These are phyloP conservation scores for Coccomyxa sp. DNA, from an alignment of 139 green algal species.

Conservation along the genomic window DNA sequence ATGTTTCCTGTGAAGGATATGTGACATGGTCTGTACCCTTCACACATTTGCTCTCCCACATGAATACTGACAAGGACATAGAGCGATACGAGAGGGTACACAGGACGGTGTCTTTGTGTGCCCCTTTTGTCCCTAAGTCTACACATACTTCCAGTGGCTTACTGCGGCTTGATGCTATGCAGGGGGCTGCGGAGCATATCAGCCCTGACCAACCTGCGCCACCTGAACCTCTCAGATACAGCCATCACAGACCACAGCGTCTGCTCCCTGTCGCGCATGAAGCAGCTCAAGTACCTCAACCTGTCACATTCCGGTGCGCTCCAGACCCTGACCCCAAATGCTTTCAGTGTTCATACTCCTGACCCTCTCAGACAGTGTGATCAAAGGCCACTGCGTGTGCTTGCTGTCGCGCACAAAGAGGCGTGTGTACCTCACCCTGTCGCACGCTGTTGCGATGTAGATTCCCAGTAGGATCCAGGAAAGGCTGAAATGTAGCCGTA, in stretches of 20 bases:
- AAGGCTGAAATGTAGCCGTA: not conserved
- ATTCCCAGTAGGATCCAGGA: not conserved
- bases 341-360: too few relatives aligned
- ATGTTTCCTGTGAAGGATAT: not conserved
- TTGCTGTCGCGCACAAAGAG: too few relatives aligned
- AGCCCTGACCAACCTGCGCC: slow-evolving; percentile 9
- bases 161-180: too few relatives aligned
- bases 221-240: slow-evolving; percentile 44
- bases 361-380: too few relatives aligned
- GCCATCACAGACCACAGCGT: slow-evolving; percentile 20
- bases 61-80: not conserved
- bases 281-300: slow-evolving; percentile 26
- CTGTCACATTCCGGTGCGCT: slow-evolving; percentile 34
- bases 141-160: too few relatives aligned
- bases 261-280: slow-evolving; percentile 19
- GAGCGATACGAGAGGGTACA: not conserved
- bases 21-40: not conserved
- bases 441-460: too few relatives aligned
- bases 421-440: too few relatives aligned
- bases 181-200: slow-evolving; percentile 4
- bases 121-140: too few relatives aligned
- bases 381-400: too few relatives aligned
- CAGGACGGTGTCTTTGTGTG: not conserved
- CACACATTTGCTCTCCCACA: not conserved
- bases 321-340: not conserved